phyloP scores from a whole-genome alignment of 2,329 filamentous ascomycete species.

The Diaporthe sp. region DNA sequence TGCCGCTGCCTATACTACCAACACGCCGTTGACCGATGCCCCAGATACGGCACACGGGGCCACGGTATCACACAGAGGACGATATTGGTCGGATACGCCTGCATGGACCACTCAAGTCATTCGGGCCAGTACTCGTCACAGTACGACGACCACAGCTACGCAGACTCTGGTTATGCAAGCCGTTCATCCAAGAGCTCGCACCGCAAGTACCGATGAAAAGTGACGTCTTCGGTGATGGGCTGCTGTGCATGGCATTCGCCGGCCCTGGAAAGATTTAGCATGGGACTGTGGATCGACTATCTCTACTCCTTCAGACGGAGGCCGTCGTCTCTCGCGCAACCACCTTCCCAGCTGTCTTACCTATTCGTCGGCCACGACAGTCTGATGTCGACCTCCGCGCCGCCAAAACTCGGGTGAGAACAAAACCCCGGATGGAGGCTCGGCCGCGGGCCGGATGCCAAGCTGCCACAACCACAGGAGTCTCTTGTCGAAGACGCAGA shows the following conservation, averaged over 20 bases:
- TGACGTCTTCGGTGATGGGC: conserved; percentile 66
- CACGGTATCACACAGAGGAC: conserved; percentile 81
- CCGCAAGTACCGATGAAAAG: conserved; percentile 63
- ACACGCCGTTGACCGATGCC: conserved; percentile 87
- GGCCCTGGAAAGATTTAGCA: conserved; percentile 59
- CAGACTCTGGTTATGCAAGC: conserved; percentile 69
- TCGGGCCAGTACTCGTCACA: conserved; percentile 54
- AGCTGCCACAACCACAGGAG: conserved; percentile 37
- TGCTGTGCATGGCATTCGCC: conserved; percentile 58
- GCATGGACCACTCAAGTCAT: conserved; percentile 65
- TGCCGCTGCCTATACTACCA: conserved; percentile 91
- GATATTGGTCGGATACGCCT: conserved; percentile 87
- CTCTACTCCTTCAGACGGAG: conserved; percentile 62
- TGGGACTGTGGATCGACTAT: conserved; percentile 62
- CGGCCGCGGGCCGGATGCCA: conserved; percentile 42
- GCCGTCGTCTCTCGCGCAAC: conserved; percentile 51
- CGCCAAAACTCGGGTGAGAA: conserved; percentile 45
- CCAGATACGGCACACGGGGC: conserved; percentile 79
- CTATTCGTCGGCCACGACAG: conserved; percentile 63
- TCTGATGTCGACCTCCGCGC: conserved; percentile 56
- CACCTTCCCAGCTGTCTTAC: conserved; percentile 64
- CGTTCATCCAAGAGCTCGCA: conserved; percentile 60
- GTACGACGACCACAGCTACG: conserved; percentile 59
- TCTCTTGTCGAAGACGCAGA: conserved; percentile 39
- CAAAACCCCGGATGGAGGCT: background rate